These are phyloP conservation scores for Oryza punctata DNA, from an alignment of 176 grass and related monocot genomes.

Conservation along the genomic window DNA sequence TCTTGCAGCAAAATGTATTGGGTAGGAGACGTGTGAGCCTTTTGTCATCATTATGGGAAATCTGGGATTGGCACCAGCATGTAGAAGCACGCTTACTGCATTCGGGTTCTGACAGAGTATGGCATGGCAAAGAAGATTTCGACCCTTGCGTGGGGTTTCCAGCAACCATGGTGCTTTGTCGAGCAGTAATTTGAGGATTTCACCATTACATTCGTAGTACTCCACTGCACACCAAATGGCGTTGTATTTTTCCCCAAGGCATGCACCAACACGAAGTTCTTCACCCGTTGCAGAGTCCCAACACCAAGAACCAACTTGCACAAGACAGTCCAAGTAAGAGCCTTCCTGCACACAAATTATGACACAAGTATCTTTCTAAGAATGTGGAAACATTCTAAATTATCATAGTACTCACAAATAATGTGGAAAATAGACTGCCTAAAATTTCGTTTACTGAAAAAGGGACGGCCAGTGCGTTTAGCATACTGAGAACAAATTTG, in stretches of 20 bases:
- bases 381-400: background rate
- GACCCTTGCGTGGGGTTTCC: slow-evolving; percentile 53
- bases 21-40: slow-evolving; percentile 38
- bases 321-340: slow-evolving; percentile 49
- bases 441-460: background rate
- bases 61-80: slow-evolving; percentile 54
- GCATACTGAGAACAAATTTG: background rate
- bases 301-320: slow-evolving; percentile 59
- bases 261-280: slow-evolving; percentile 65
- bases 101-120: slow-evolving; percentile 66
- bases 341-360: slow-evolving; percentile 43
- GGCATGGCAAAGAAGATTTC: slow-evolving; percentile 68
- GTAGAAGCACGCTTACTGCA: slow-evolving; percentile 52
- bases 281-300: slow-evolving; percentile 58
- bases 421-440: background rate
- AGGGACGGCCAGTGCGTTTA: background rate
- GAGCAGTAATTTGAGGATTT: slow-evolving; percentile 59
- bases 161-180: slow-evolving; percentile 54
- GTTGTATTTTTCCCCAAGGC: slow-evolving; percentile 59
- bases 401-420: background rate
- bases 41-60: slow-evolving; percentile 50
- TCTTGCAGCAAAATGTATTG: slow-evolving; percentile 61
- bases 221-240: slow-evolving; percentile 62
- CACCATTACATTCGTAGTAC: slow-evolving; percentile 55
- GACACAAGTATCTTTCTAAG: background rate